Evolutionary conservation across 1,284 basidiomycete species (phyloP).

Genomic region (Stygiomarasmius scandens): DNA sequence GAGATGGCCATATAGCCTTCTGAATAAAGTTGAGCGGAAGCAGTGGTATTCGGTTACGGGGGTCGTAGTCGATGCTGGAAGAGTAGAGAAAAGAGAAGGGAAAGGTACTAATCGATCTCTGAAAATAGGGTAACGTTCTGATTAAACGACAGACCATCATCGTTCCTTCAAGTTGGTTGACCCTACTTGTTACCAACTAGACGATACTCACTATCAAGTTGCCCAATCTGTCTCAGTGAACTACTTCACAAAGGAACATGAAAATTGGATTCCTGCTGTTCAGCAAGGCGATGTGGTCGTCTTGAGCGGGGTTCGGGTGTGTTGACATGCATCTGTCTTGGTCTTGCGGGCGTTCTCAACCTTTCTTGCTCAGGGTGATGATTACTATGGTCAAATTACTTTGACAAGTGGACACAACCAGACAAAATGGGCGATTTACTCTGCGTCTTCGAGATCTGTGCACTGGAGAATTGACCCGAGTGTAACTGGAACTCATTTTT

Average conservation of each 20-base stretch:
- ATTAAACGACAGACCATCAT: constrained; percentile 30
- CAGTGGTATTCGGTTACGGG: constrained; percentile 7
- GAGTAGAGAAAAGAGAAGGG: constrained; percentile 10
- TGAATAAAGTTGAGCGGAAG: background rate
- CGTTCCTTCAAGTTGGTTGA: constrained; percentile 43
- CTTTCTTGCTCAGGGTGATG: constrained; percentile 29
- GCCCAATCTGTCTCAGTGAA: constrained; percentile 40
- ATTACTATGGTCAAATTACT: constrained; percentile 29
- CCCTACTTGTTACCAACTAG: constrained; percentile 38
- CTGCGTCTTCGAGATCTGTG: constrained; percentile 27
- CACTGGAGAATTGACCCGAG: constrained; percentile 35
- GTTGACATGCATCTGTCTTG: background rate
- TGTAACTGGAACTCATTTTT: constrained; percentile 26
- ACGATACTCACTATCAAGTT: constrained; percentile 16
- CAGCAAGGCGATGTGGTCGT: constrained; percentile 48
- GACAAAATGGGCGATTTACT: constrained; percentile 42
- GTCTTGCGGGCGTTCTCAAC: constrained; percentile 1
- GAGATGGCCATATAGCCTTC: background rate
- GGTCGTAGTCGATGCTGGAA: background rate
- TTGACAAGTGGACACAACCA: constrained; percentile 45
- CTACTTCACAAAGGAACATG: constrained; percentile 51
- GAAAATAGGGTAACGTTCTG: background rate
- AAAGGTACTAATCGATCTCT: no score
- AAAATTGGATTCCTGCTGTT: constrained; percentile 51
- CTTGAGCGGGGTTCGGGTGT: constrained; percentile 41